Evolutionary conservation across 2,329 filamentous ascomycete species (phyloP), one percentile per base, ranked within the genome.

Genomic region (Aspergillus carbonarius): DNA sequence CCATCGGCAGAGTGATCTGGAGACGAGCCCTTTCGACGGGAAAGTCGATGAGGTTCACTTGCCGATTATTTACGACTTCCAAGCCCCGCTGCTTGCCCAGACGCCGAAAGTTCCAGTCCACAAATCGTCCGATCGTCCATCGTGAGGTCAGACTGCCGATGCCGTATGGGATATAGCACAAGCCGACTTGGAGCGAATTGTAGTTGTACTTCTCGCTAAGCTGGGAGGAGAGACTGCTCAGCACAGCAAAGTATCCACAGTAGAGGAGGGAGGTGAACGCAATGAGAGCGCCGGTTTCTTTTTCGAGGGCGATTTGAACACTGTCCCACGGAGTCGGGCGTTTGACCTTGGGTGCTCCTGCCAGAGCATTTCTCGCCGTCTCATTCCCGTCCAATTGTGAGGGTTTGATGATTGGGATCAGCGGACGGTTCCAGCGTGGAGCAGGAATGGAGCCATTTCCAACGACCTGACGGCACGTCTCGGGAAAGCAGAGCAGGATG

Each of bases 51-150:
- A 42, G 39, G 18, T 27, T 25, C 23, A 30, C 3, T 27, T 82
- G 66, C 10, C 85, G 84, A 48, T 68, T 69, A n/a, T 64, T 65
- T 9, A 56, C 57, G 18, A 69, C 68, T 5, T 67, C 66, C 17
- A 86, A 69, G 58, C 84, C 79, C 57, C 81, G 77, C 13, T 80
- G 61, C 15, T 85, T 83, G 1, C 65, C 62, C 83, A 86, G 57
- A 79, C 81, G 60, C 84, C 83, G 62, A 71, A 90, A 96, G 72
- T 93, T 92, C 81, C 84, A 87, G 72, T 91, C 89, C 37, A 90
- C 81, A 1, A 85, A 25, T 17, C 49, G 51, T 25, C 66, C 53
- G 27, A 65, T 55, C 12, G 59, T 56, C 68, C 68, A 68, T 4
- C 63, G 61, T 15, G 76, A 70, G 58, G 42, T 75, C 69, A 69